Conservation (phyloP, 2,329 filamentous ascomycete species). For the Epichloe hybrida region DNA sequence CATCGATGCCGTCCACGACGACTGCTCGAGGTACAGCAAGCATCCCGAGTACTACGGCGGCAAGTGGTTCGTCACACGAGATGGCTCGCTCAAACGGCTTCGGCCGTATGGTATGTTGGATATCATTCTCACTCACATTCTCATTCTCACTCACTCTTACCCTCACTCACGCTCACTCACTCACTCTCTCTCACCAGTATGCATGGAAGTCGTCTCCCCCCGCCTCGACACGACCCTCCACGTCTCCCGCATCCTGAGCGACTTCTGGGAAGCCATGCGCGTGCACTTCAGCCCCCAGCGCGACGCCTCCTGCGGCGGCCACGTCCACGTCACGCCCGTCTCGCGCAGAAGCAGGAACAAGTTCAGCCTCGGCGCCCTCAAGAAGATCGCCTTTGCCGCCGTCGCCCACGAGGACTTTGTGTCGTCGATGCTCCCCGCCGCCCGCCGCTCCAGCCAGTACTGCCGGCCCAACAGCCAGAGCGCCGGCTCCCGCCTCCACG, state of each 20-base stretch:
- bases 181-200: slow-evolving; percentile 15
- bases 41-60: slow-evolving; percentile 28
- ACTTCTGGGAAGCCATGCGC: slow-evolving; percentile 29
- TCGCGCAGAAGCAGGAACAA: slow-evolving; percentile 19
- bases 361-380: slow-evolving; percentile 22
- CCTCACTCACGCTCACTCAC: neutral
- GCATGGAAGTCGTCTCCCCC: slow-evolving; percentile 28
- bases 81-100: slow-evolving; percentile 25
- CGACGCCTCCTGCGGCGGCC: slow-evolving; percentile 23
- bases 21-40: slow-evolving; percentile 25
- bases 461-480: slow-evolving; percentile 21
- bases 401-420: slow-evolving; percentile 23
- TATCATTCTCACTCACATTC: neutral
- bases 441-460: slow-evolving; percentile 23
- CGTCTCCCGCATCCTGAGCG: slow-evolving; percentile 20
- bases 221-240: slow-evolving; percentile 21
- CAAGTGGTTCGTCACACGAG: slow-evolving; percentile 28
- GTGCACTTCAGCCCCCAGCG: slow-evolving; percentile 25
- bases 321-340: slow-evolving; percentile 26
- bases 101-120: slow-evolving; percentile 19
- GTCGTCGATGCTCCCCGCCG: slow-evolving; percentile 17
- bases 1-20: slow-evolving; percentile 24
- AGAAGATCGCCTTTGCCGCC: slow-evolving; percentile 24
- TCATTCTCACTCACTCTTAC: neutral
- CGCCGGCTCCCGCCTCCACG: slow-evolving; percentile 16